A percentile compares a stretch with the other conserved stretches of the same genome.
Conservation (phyloP, 2,329 filamentous ascomycete genomes). For the Periconia digitata region DNA sequence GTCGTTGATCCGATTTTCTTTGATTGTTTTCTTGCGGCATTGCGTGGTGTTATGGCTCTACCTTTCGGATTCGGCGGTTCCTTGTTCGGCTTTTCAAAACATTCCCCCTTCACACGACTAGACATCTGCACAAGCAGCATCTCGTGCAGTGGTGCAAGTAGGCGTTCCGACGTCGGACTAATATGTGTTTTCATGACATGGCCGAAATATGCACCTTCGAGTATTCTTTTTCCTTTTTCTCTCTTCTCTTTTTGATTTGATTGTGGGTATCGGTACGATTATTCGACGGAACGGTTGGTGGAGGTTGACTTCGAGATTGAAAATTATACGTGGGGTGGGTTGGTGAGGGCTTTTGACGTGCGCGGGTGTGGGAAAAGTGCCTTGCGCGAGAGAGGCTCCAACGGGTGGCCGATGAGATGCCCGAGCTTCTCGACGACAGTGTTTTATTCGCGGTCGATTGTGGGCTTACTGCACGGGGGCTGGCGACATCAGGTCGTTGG, state of each 20-base stretch:
- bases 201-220: conserved; percentile 7
- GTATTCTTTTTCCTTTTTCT: conserved; percentile 10
- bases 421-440: conserved; percentile 21
- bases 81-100: conserved; percentile 29
- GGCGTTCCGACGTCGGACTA: conserved; percentile 24
- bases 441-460: conserved; percentile 12
- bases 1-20: conserved; percentile 12
- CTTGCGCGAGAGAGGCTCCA: conserved; percentile 20
- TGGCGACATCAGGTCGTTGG: conserved; percentile 2
- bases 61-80: conserved; percentile 18
- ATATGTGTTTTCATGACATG: conserved; percentile 25
- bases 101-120: conserved; percentile 29
- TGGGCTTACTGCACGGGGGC: conserved; percentile 17
- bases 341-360: conserved; percentile 1
- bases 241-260: too few species aligned
- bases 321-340: conserved; percentile 4
- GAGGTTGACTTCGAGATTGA: conserved; percentile 28
- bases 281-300: conserved; percentile 11
- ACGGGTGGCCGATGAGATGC: conserved; percentile 33
- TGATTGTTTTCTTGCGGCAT: conserved; percentile 39
- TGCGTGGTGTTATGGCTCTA: conserved; percentile 41
- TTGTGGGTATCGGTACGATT: conserved; percentile 31
- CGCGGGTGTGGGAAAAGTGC: conserved; percentile 6
- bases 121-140: conserved; percentile 29
- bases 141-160: conserved; percentile 11